A percentile compares a stretch with the other conserved stretches of the same genome.
Evolutionary conservation across 192 early-diverging fungal genomes (phyloP).

Genomic region (Backusella australiensis): DNA sequence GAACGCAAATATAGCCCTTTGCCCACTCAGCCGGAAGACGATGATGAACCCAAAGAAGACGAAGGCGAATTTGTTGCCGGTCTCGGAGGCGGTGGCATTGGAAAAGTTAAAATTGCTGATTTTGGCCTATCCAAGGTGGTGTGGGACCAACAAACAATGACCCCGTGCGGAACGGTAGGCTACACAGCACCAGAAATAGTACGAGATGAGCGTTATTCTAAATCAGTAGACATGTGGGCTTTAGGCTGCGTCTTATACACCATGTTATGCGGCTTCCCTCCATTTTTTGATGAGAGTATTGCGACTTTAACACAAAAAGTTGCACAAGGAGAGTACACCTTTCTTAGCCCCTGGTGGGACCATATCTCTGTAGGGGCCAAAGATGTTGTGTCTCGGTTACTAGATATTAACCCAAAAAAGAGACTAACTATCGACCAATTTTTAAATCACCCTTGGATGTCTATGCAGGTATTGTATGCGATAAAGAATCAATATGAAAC

Average conservation of each 20-base stretch:
- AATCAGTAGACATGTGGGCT: slow-evolving; percentile 84
- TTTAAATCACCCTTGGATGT: slow-evolving; percentile 79
- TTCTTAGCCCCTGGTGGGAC: slow-evolving; percentile 92
- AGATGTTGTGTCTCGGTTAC: slow-evolving; percentile 65
- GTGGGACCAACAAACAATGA: slow-evolving; percentile 80
- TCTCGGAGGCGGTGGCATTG: slow-evolving; percentile 82
- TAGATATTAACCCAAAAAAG: slow-evolving; percentile 66
- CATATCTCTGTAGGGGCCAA: slow-evolving; percentile 71
- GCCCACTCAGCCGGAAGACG: slow-evolving; percentile 48
- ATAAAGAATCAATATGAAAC: not conserved
- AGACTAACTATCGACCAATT: slow-evolving; percentile 82
- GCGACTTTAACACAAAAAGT: slow-evolving; percentile 82
- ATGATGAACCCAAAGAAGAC: slow-evolving; percentile 67
- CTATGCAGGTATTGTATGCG: slow-evolving; percentile 43
- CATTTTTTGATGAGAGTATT: slow-evolving; percentile 80
- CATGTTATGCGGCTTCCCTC: slow-evolving; percentile 76
- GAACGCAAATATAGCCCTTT: slow-evolving; percentile 11
- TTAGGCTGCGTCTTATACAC: slow-evolving; percentile 85
- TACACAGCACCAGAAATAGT: slow-evolving; percentile 95
- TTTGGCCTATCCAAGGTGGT: slow-evolving; percentile 89
- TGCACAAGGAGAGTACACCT: slow-evolving; percentile 79
- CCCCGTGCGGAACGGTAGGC: slow-evolving; percentile 90
- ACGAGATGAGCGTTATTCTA: slow-evolving; percentile 75
- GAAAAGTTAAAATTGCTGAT: slow-evolving; percentile 83
- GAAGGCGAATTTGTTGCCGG: slow-evolving; percentile 74